Evolutionary conservation across 345 rosid genomes (phyloP).

Genomic region (Tarenaya hassleriana): DNA sequence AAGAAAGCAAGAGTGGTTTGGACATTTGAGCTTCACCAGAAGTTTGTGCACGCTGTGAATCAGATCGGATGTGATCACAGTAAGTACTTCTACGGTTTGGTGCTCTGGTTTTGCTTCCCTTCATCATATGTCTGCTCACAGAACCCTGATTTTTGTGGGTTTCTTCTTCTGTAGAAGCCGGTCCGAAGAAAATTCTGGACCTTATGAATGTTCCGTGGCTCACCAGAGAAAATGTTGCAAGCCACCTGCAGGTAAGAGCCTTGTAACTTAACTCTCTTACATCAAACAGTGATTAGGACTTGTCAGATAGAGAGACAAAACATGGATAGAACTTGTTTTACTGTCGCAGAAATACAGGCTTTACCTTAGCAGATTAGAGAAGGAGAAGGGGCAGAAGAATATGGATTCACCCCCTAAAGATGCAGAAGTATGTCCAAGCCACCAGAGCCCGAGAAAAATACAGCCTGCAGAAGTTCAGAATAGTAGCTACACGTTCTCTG

Average conservation of each 20-base stretch:
- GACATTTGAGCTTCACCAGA: conserved; percentile 90
- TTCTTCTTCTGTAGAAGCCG: conserved; percentile 77
- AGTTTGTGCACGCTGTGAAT: conserved; percentile 91
- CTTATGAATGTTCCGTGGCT: conserved; percentile 96
- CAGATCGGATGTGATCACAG: conserved; percentile 84
- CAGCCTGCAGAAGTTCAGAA: conserved; percentile 26
- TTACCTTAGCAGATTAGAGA: conserved; percentile 77
- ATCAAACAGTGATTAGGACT: too few species aligned
- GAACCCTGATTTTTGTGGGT: conserved; percentile 23
- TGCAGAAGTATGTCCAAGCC: conserved; percentile 29
- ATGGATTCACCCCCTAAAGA: conserved; percentile 49
- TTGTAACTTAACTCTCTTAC: neutral
- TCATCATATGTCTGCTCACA: conserved; percentile 14
- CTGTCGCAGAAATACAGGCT: conserved; percentile 85
- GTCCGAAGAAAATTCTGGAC: conserved; percentile 92
- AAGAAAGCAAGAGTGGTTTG: conserved; percentile 96
- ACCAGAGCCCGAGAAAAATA: conserved; percentile 35
- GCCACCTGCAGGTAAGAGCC: conserved; percentile 77
- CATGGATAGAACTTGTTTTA: neutral
- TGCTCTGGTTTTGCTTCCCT: conserved; percentile 16
- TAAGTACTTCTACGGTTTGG: conserved; percentile 85
- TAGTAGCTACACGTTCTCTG: conserved; percentile 36
- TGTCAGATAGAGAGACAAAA: too few species aligned
- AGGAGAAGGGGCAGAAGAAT: conserved; percentile 55
- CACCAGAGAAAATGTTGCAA: conserved; percentile 92